Evolutionary conservation across 1,139 yeast species (phyloP), one percentile per base, ranked within the genome.

Genomic region (Geotrichum citri-aurantii): DNA sequence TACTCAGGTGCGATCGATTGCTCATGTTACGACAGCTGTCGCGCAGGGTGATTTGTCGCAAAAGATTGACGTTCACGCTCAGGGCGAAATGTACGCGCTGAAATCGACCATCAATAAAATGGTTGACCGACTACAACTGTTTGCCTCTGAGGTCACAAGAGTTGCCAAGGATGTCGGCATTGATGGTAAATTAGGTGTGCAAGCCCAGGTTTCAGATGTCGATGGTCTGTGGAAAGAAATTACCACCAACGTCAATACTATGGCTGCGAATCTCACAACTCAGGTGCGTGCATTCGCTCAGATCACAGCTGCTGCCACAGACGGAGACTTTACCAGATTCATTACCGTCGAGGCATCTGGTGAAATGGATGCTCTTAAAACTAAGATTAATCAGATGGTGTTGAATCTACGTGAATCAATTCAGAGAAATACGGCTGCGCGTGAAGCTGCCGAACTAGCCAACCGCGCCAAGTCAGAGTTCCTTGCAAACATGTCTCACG

Each of bases 281-380:
- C 96, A 89, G 75, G 96, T 89, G 69, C 83, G 96, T 75, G 96
- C 96, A 0, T 89, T 89, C 76, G 96, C 95, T 49, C 95, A 88
- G 71, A 89, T 89, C 68, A 89, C 96, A 0, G 96, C 95, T 29
- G 95, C 96, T 44, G 96, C 96, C 3, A 88, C 96, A 1, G 96
- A 89, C 75, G 96, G 96, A 71, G 96, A 89, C 71, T 89, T 89
- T 73, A 88, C 96, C 0, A 79, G 95, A 63, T 88, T 89, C 68
- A 89, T 89, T 65, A 89, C 96, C 0, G 96, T 89, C 62, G 96
- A 89, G 69, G 96, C 96, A 0, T 80, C 86, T 56, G 96, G 96
- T 72, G 96, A 89, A 77, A 89, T 89, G 96, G 96, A 88, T 73
- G 95, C 96, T 0, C 80, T 89, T 69, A 89, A 89, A 71, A 88